Base-by-base conservation (phyloP, 345 rosid species). In the Dovyalis caffra region DNA sequence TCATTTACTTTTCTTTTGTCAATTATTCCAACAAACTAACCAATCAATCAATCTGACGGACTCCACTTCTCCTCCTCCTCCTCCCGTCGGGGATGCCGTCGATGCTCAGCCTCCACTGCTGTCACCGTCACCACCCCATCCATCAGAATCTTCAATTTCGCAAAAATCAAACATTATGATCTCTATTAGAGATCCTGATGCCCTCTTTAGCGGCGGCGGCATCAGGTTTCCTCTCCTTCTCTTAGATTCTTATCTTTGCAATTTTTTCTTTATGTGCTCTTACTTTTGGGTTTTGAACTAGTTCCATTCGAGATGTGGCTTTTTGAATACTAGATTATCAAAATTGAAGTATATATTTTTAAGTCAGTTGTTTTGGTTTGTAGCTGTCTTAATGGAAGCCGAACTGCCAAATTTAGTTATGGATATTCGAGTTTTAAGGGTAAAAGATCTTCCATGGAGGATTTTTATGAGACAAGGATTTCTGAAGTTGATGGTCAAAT, bases 381-480 rank as follows among this genome's bases (percentile, higher is more conserved):
- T 31, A 85, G 86, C 81, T 81, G 83, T 77, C 76, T 85, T 16
- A 78, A 69, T 47, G 83, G 85, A 61, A 75, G 81, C 53, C 77
- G 71, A 56, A 49, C 60, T 72, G 75, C 77, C 2, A 81, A 77
- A 76, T 81, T 83, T 74, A 85, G 87, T 78, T 87, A 84, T 82
- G 92, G 92, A 62, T 86, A 87, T 78, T 82, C 89, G 70, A 89
- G 84, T 75, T 86, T 82, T 78, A 81, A 82, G 74, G 92, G 90
- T 4, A 89, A 87, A 81, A 84, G 92, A 51, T 70, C 89, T 67
- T 85, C 92, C 21, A 89, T 89, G 92, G 89, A 87, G 77, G 92
- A 89, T 73, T 89, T 85, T 51, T 89, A 80, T 60, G 92, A 87
- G 79, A 87, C 88, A 9, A 85, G 85, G 45, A 78, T 87, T 75